These are phyloP conservation scores for Aspergillus ellipticus DNA, from an alignment of 495 filamentous ascomycete genomes.

Conservation along the genomic window DNA sequence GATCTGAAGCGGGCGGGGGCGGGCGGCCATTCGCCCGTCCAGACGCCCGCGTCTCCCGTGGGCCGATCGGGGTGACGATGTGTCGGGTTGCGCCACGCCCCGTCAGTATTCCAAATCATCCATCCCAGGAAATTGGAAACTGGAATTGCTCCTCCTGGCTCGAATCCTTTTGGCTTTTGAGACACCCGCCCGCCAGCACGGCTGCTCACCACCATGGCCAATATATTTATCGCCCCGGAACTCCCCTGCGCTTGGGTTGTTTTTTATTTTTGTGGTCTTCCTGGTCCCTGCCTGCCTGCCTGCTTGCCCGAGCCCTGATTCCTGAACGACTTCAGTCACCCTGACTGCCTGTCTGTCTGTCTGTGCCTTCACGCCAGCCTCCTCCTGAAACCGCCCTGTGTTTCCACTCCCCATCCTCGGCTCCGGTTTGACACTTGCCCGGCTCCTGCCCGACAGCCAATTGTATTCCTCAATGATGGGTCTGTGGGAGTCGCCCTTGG, in stretches of 20 bases:
- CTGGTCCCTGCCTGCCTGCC: not conserved
- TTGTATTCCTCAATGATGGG: constrained; percentile 25
- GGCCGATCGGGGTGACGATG: constrained; percentile 16
- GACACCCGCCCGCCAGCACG: constrained; percentile 12
- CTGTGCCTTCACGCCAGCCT: not conserved
- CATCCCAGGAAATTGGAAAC: constrained; percentile 12
- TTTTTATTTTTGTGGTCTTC: not conserved
- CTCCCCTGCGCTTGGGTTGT: constrained; percentile 8
- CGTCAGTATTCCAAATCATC: constrained; percentile 22
- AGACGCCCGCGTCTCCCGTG: constrained; percentile 18
- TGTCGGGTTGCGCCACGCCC: not conserved
- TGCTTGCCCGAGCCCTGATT: not conserved
- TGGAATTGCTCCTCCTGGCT: constrained; percentile 17
- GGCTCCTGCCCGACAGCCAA: constrained; percentile 1
- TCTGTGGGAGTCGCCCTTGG: constrained; percentile 29
- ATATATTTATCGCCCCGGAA: constrained; percentile 22
- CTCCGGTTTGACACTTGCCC: not conserved
- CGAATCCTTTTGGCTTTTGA: constrained; percentile 6
- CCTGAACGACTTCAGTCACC: not conserved
- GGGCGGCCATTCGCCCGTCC: constrained; percentile 12
- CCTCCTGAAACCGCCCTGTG: not conserved
- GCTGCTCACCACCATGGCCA: constrained; percentile 10
- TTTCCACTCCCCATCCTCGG: not conserved
- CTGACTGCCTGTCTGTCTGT: constrained; percentile 1
- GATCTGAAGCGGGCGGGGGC: too few relatives aligned